These are phyloP conservation scores for Kingdonia uniflora DNA, from an alignment of 164 flowering plant species.

Conservation along the genomic window DNA sequence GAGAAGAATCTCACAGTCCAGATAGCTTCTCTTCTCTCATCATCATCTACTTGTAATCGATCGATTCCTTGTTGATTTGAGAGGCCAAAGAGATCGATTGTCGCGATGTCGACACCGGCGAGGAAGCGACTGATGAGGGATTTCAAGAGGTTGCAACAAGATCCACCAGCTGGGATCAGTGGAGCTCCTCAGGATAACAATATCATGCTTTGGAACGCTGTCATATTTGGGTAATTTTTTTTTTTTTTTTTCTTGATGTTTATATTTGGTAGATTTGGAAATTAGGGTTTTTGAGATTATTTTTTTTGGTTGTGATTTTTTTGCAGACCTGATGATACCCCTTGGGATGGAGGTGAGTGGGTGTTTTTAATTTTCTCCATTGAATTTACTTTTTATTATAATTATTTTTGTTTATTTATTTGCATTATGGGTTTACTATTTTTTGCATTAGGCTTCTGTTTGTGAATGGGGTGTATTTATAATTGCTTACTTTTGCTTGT, in stretches of 20 bases:
- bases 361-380: background rate
- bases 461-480: too few species aligned
- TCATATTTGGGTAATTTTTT: conserved; percentile 53
- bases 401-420: background rate
- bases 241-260: background rate
- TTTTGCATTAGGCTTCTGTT: too few species aligned
- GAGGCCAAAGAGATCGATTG: too few species aligned
- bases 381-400: background rate
- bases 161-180: conserved; percentile 72
- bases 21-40: too few species aligned
- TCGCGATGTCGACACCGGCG: conserved; percentile 65
- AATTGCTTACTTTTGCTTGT: background rate
- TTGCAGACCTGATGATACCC: conserved; percentile 77
- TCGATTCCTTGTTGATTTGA: too few species aligned
- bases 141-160: conserved; percentile 73
- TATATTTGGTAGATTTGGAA: background rate
- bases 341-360: conserved; percentile 71
- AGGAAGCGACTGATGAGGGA: conserved; percentile 78
- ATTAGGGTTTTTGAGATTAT: background rate
- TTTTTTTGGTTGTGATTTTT: conserved; percentile 10
- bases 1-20: too few species aligned
- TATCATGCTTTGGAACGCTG: conserved; percentile 80
- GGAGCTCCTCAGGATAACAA: conserved; percentile 74
- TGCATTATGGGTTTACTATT: background rate
- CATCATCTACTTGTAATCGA: too few species aligned